phyloP scores from a whole-genome alignment of 2,329 filamentous ascomycete species.

The Phaeosphaeria sp. region DNA sequence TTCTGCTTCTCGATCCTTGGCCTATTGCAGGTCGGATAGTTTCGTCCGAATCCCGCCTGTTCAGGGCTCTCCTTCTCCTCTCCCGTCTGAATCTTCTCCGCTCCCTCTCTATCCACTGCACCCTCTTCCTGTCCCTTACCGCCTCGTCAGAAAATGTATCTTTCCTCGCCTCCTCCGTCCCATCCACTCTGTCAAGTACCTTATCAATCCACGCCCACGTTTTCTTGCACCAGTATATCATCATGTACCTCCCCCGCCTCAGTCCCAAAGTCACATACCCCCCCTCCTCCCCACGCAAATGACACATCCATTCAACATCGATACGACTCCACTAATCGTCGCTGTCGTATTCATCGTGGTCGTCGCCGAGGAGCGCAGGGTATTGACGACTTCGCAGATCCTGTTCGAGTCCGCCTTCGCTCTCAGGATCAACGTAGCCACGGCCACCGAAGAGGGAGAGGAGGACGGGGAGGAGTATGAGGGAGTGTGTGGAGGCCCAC shows the following conservation, averaged over 20 bases:
- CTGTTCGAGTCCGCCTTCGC: slow-evolving; percentile 86
- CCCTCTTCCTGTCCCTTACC: background rate
- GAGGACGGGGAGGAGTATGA: slow-evolving; percentile 90
- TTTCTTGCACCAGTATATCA: background rate
- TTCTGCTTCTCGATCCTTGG: too few species aligned
- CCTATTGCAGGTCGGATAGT: too few species aligned
- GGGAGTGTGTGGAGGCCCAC: slow-evolving; percentile 85
- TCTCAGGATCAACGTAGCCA: slow-evolving; percentile 86
- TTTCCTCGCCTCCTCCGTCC: background rate
- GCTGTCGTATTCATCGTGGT: slow-evolving; percentile 75
- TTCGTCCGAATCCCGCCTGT: too few species aligned
- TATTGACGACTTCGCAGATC: slow-evolving; percentile 83
- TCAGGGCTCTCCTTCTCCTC: too few species aligned
- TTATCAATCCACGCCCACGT: background rate
- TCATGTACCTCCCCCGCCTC: background rate
- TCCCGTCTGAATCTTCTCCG: background rate
- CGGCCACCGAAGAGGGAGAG: slow-evolving; percentile 82
- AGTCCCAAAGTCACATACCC: background rate
- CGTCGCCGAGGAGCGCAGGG: slow-evolving; percentile 68
- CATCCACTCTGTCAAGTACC: background rate
- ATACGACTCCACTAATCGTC: slow-evolving; percentile 28
- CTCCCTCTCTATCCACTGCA: background rate
- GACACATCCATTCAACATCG: background rate
- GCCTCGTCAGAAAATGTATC: background rate
- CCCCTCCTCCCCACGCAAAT: background rate